phyloP scores from a whole-genome alignment of 768 basidiomycete species.

The Coprinopsis strossmayeri region DNA sequence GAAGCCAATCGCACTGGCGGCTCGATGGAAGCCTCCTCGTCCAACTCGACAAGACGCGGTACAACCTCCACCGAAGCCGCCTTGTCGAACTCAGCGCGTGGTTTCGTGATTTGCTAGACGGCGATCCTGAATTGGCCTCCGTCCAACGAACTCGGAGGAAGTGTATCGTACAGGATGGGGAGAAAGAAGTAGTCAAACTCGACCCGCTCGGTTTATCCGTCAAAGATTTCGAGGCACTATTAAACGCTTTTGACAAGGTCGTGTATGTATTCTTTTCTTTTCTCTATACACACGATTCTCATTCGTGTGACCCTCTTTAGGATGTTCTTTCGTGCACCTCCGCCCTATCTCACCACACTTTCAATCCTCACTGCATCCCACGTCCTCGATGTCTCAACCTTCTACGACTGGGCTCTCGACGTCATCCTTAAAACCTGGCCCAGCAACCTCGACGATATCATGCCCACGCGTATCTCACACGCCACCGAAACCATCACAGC shows the following conservation, averaged over 20 bases:
- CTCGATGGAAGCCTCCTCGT: conserved; percentile 29
- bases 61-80: conserved; percentile 29
- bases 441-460: neutral
- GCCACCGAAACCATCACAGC: neutral
- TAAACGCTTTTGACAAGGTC: conserved; percentile 25
- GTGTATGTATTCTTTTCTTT: conserved; percentile 19
- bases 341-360: neutral
- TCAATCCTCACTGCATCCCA: neutral
- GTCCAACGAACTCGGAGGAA: neutral
- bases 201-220: conserved; percentile 14
- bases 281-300: neutral
- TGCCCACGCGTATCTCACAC: neutral
- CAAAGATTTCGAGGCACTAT: conserved; percentile 26
- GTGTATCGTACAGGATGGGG: neutral
- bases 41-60: conserved; percentile 25
- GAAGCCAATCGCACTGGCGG: conserved; percentile 21
- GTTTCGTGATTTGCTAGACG: conserved; percentile 21
- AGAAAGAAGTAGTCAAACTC: neutral
- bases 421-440: neutral
- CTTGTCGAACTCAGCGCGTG: conserved; percentile 24
- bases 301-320: neutral
- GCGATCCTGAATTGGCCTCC: conserved; percentile 4
- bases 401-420: neutral
- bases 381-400: neutral
- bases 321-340: neutral